Evolutionary conservation across 768 basidiomycete species (phyloP).

Genomic region (Dacryopinax spathularia): DNA sequence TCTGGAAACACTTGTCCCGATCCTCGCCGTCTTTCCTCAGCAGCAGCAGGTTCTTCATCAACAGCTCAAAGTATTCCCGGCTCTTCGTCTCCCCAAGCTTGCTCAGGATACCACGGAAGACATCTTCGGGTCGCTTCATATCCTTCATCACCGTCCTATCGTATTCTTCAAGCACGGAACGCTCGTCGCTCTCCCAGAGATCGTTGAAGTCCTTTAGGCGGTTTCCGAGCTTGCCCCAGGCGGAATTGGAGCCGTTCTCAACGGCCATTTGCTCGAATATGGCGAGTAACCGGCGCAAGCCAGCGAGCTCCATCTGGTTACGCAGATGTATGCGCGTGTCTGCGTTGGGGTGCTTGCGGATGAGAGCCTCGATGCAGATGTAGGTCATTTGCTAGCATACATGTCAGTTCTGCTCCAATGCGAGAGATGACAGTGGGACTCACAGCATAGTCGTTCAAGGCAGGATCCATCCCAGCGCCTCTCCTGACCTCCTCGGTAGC

Average conservation of each 20-base stretch:
- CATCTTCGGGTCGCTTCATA: constrained; percentile 68
- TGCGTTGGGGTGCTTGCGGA: constrained; percentile 55
- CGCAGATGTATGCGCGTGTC: constrained; percentile 78
- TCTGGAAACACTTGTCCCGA: constrained; percentile 76
- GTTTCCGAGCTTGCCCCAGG: neutral
- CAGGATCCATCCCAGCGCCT: constrained; percentile 46
- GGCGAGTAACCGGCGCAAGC: constrained; percentile 56
- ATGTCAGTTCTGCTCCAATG: neutral
- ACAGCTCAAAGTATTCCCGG: constrained; percentile 74
- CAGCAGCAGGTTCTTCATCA: constrained; percentile 84
- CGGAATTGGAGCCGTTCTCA: neutral
- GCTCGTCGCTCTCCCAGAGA: constrained; percentile 61
- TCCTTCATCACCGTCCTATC: constrained; percentile 64
- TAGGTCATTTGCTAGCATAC: constrained; percentile 47
- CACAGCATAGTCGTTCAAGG: constrained; percentile 77
- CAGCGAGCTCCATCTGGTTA: constrained; percentile 77
- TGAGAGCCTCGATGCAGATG: constrained; percentile 53
- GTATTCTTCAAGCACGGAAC: constrained; percentile 51
- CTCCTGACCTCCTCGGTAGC: constrained; percentile 81
- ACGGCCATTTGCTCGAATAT: neutral
- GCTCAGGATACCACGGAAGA: constrained; percentile 68
- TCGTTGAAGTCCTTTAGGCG: constrained; percentile 56
- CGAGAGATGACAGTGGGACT: constrained; percentile 23
- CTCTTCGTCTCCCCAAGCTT: constrained; percentile 68
- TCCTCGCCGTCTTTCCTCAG: constrained; percentile 77